Conservation (phyloP, 176 grass and related monocot species). For the Rhynchospora tenuis region DNA sequence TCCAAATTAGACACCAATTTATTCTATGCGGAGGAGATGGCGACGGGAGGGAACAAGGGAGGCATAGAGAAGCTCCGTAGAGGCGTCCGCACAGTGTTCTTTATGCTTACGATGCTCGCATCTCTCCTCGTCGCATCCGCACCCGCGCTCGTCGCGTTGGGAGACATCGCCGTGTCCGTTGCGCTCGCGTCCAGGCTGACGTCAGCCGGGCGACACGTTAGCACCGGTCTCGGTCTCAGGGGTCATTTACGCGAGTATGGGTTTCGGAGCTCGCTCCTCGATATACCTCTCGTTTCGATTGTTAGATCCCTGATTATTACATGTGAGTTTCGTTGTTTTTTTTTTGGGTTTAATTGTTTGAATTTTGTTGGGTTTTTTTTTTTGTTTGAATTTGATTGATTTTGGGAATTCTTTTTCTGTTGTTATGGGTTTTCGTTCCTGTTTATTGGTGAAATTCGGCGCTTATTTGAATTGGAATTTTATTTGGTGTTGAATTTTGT, state of each 20-base stretch:
- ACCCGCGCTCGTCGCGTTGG: slow-evolving; percentile 64
- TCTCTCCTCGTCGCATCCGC: slow-evolving; percentile 73
- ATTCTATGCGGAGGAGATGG: slow-evolving; percentile 36
- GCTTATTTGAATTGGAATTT: not conserved
- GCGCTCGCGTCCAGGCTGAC: slow-evolving; percentile 49
- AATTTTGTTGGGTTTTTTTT: slow-evolving; percentile 5
- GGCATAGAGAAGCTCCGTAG: slow-evolving; percentile 53
- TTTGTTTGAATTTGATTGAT: not conserved
- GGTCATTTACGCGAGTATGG: slow-evolving; percentile 41
- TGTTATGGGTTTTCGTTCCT: not conserved
- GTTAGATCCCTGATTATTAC: slow-evolving; percentile 67
- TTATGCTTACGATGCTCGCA: slow-evolving; percentile 68
- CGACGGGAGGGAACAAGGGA: slow-evolving; percentile 48
- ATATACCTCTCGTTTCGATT: slow-evolving; percentile 82
- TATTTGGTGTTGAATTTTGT: not conserved
- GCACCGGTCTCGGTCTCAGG: slow-evolving; percentile 38
- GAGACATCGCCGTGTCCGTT: slow-evolving; percentile 57
- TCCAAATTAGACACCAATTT: not conserved
- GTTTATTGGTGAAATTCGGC: not conserved
- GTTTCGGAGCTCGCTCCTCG: slow-evolving; percentile 73
- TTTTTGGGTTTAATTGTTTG: not conserved
- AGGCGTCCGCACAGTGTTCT: slow-evolving; percentile 47
- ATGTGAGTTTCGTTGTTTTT: slow-evolving; percentile 39
- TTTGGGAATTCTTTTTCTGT: not conserved
- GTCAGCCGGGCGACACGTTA: slow-evolving; percentile 32